Conservation (phyloP, 192 early-diverging fungal genomes). For the Bifiguratus adelaidae region DNA sequence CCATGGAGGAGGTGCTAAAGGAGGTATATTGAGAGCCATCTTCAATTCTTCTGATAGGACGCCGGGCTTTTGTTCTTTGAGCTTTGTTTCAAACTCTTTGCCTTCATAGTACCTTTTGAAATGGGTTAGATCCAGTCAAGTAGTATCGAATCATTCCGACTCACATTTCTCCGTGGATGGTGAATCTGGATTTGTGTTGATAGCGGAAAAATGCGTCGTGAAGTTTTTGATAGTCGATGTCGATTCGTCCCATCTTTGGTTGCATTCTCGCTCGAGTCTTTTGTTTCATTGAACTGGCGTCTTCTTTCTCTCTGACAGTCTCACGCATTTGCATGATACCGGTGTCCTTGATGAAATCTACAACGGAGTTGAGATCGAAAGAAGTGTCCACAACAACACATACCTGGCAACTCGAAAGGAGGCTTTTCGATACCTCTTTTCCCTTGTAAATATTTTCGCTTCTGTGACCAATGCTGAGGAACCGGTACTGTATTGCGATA, state of each 20-base stretch:
- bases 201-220: slow-evolving; percentile 97
- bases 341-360: slow-evolving; percentile 93
- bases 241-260: slow-evolving; percentile 94
- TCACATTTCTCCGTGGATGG: slow-evolving; percentile 74
- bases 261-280: slow-evolving; percentile 80
- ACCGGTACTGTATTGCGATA: slow-evolving; percentile 92
- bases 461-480: slow-evolving; percentile 91
- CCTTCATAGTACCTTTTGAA: slow-evolving; percentile 83
- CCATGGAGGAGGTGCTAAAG: slow-evolving; percentile 92
- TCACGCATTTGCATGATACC: slow-evolving; percentile 96
- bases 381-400: neutral
- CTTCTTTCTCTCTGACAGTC: slow-evolving; percentile 80
- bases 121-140: too few species aligned
- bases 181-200: slow-evolving; percentile 73
- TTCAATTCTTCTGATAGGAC: slow-evolving; percentile 77
- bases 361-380: neutral
- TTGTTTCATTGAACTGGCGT: slow-evolving; percentile 63
- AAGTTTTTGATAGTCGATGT: slow-evolving; percentile 95
- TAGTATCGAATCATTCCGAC: too few species aligned
- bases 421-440: slow-evolving; percentile 95
- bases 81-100: slow-evolving; percentile 86
- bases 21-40: slow-evolving; percentile 82
- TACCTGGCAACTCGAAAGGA: slow-evolving; percentile 84
- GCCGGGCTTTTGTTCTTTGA: slow-evolving; percentile 84
- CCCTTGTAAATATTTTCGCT: slow-evolving; percentile 93